Evolutionary conservation across 2,329 filamentous ascomycete genomes (phyloP).

Genomic region (Sarocladiaceae sp.): DNA sequence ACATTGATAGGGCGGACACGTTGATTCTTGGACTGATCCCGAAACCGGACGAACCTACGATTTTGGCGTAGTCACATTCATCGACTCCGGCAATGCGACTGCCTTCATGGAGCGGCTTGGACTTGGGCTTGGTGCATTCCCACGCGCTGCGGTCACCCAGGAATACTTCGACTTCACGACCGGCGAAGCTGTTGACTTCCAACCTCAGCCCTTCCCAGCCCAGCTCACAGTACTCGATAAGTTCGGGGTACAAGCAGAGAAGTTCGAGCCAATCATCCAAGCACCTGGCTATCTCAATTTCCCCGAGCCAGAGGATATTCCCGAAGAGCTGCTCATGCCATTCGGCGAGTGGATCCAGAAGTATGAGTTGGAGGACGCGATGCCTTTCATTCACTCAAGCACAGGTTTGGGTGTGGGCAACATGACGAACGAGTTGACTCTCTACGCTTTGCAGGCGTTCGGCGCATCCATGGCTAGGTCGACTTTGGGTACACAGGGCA

Average conservation of each 20-base stretch:
- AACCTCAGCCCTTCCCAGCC: conserved; percentile 16
- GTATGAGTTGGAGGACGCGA: conserved; percentile 36
- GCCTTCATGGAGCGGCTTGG: conserved; percentile 41
- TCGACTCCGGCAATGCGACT: conserved; percentile 32
- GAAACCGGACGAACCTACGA: conserved; percentile 27
- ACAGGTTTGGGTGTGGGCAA: conserved; percentile 40
- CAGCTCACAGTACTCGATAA: conserved; percentile 20
- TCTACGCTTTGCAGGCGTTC: conserved; percentile 41
- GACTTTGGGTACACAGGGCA: conserved; percentile 22
- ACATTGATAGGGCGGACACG: conserved; percentile 40
- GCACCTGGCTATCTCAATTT: conserved; percentile 32
- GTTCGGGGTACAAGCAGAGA: conserved; percentile 22
- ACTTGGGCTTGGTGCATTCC: conserved; percentile 22
- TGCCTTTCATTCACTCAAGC: conserved; percentile 33
- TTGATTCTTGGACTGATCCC: conserved; percentile 41
- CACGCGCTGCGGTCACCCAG: conserved; percentile 20
- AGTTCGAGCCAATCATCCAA: conserved; percentile 26
- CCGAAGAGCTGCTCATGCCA: conserved; percentile 35
- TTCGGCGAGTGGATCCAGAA: conserved; percentile 45
- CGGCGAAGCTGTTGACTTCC: conserved; percentile 26
- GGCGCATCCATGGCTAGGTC: conserved; percentile 29
- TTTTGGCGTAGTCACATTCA: conserved; percentile 33
- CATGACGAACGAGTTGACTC: conserved; percentile 32
- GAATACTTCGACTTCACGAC: conserved; percentile 31
- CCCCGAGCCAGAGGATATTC: conserved; percentile 30